phyloP scores from a whole-genome alignment of 495 filamentous ascomycete species.

The Xylaria acuta region DNA sequence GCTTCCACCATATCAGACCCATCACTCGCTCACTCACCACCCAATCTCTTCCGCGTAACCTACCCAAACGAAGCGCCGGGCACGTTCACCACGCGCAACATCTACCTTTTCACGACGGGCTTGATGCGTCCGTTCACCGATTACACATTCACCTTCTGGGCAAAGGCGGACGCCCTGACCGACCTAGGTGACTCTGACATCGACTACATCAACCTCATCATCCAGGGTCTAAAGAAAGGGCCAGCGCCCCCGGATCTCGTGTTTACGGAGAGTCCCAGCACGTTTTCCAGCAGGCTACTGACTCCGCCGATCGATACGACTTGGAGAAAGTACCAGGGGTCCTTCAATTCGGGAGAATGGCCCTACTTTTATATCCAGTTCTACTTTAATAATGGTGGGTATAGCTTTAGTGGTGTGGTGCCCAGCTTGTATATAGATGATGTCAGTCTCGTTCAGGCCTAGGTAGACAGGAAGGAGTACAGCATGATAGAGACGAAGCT shows the following conservation, averaged over 20 bases:
- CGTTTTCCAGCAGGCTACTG: constrained; percentile 8
- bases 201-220: constrained; percentile 20
- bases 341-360: constrained; percentile 21
- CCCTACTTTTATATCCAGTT: constrained; percentile 20
- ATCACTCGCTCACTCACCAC: constrained; percentile 9
- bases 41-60: constrained; percentile 17
- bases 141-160: constrained; percentile 21
- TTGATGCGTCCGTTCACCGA: constrained; percentile 13
- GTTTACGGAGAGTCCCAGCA: constrained; percentile 16
- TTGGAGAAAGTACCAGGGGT: constrained; percentile 18
- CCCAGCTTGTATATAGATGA: constrained; percentile 15
- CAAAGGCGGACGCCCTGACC: background rate
- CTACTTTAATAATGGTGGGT: constrained; percentile 16
- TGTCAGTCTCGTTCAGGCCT: constrained; percentile 12
- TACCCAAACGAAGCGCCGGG: constrained; percentile 7
- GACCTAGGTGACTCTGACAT: constrained; percentile 7
- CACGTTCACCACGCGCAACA: background rate
- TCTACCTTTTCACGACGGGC: constrained; percentile 12
- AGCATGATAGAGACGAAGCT: background rate
- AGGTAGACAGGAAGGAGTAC: background rate
- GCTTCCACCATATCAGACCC: background rate
- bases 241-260: constrained; percentile 9
- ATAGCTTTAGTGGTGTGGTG: constrained; percentile 6
- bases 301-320: constrained; percentile 14
- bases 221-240: constrained; percentile 16